Base-by-base conservation (phyloP, 2,329 filamentous ascomycete species). In the Teratosphaeria zuluensis region DNA sequence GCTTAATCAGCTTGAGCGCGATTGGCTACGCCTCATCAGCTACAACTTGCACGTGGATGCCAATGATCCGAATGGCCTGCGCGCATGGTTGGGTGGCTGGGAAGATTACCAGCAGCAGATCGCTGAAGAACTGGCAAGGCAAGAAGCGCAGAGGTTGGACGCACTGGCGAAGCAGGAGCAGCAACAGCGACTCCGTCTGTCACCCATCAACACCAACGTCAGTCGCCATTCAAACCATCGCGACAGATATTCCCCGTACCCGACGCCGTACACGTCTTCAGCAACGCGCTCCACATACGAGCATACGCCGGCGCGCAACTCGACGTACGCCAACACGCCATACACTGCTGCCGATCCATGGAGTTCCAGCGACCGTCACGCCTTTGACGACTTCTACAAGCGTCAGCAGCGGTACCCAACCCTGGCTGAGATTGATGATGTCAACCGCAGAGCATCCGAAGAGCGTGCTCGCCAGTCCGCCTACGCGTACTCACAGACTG, bases 31-130 rank as follows among this genome's bases (percentile, higher is more conserved):
- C 58, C 85, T 86, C 51, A 94, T 95, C 72, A 81, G 84, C 66
- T 96, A 90, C 87, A 82, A 86, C 64, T 84, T 96, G 57, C 94
- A 95, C 70, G 88, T 94, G 70, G 91, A 95, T 69, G 85, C 92
- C 31, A 83, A 89, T 64, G 83, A 86, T 67, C 85, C 86, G 70
- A 85, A 90, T 69, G 91, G 85, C 35, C 87, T 87, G 70, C 75
- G 78, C 54, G 79, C 81, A 32, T 89, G 86, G 85, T 77, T 82
- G 52, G 76, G 80, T 58, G 84, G 84, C 68, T 89, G 86, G 86
- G 80, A 84, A 58, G 80, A 80, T 31, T 88, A 84, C 76, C 78
- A 83, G 65, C 74, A 75, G 59, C 80, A 79, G 71, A 74, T 76
- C 65, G 68, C 73, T 58, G 74, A 48, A 48, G 42, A 48, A n/a